Evolutionary conservation across 78 protist genomes (phyloP).

Genomic region (Polysphondylium violaceum): DNA sequence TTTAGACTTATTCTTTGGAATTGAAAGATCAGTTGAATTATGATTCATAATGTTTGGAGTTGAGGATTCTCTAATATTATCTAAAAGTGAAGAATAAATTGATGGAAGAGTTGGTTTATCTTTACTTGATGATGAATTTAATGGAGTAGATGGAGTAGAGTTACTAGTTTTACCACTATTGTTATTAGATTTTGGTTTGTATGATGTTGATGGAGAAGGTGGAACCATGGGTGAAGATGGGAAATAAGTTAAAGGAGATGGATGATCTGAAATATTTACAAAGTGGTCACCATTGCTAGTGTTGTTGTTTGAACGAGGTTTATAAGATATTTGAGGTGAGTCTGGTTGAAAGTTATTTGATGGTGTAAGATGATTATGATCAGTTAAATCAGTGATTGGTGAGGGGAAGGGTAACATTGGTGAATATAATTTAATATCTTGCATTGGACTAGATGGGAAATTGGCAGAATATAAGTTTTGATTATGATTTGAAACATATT

Average conservation of each 20-base stretch:
- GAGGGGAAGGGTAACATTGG: slow-evolving; percentile 60
- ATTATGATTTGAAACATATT: not conserved
- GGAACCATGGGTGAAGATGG: not conserved
- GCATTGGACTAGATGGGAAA: slow-evolving; percentile 29
- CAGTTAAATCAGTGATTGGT: slow-evolving; percentile 9
- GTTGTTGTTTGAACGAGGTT: not conserved
- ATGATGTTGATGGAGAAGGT: slow-evolving; percentile 9
- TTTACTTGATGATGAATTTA: not conserved
- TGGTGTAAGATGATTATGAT: not conserved
- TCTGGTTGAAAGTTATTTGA: slow-evolving; percentile 7
- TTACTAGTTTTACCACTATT: not conserved
- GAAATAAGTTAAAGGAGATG: slow-evolving; percentile 12
- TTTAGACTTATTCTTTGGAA: not conserved
- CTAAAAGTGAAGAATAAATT: slow-evolving; percentile 26
- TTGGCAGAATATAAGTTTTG: not conserved
- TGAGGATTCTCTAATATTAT: not conserved
- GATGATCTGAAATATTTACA: slow-evolving; percentile 6
- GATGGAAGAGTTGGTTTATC: slow-evolving; percentile 16
- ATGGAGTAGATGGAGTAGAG: slow-evolving; percentile 12
- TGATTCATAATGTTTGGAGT: slow-evolving; percentile 61
- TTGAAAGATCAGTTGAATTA: slow-evolving; percentile 21
- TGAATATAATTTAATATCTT: slow-evolving; percentile 40
- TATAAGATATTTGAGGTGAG: slow-evolving; percentile 56
- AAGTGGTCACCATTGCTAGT: not conserved
- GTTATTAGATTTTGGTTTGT: not conserved